Conservation (phyloP, 2,329 filamentous ascomycete genomes). For the Teratosphaeria pseudoeucalypti region DNA sequence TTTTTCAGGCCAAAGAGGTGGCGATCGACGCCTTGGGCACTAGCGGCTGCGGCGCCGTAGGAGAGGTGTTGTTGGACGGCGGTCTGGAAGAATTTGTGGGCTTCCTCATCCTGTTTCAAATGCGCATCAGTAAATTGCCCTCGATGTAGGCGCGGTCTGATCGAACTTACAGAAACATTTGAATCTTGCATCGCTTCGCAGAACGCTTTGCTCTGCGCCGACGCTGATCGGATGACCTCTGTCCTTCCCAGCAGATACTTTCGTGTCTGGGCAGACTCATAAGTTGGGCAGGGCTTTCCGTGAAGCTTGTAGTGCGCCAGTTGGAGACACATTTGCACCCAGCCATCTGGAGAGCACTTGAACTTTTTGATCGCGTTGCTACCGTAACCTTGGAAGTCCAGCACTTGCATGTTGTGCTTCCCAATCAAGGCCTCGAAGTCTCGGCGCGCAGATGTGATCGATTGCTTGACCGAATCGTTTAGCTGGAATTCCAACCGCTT, state of each 20-base stretch:
- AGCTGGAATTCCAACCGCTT: neutral
- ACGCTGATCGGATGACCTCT: neutral
- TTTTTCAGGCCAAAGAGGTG: neutral
- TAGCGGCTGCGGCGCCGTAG: neutral
- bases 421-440: neutral
- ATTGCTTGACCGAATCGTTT: neutral
- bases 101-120: neutral
- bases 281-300: neutral
- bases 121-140: neutral
- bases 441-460: neutral
- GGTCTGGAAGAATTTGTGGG: neutral
- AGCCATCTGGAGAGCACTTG: neutral
- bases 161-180: neutral
- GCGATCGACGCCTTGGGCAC: neutral
- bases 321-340: neutral
- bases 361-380: neutral
- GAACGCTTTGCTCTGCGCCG: neutral
- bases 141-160: neutral
- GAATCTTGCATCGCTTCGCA: neutral
- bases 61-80: neutral
- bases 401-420: neutral
- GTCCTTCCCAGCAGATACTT: neutral
- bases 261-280: neutral
- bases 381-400: neutral
- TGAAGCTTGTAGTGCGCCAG: neutral